phyloP scores from a whole-genome alignment of 805 yeast genomes.

The Saccharomyces eubayanus region DNA sequence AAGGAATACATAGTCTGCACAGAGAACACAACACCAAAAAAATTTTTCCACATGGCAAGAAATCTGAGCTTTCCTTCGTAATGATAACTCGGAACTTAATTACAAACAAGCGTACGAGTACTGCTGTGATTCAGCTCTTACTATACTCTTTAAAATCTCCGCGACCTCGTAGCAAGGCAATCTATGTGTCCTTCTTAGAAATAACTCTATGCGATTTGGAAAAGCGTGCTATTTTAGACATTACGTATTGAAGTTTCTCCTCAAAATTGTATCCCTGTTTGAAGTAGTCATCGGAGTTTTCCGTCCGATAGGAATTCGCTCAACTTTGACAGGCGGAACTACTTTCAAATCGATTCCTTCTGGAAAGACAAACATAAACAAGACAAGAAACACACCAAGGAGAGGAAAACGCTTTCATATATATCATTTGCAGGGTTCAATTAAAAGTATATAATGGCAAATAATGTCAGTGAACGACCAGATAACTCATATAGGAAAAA shows the following conservation, averaged over 20 bases:
- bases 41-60: no score
- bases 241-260: not conserved
- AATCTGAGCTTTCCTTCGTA: no score
- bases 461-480: conserved; percentile 25
- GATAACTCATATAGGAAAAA: conserved; percentile 36
- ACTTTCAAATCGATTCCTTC: not conserved
- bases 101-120: no score
- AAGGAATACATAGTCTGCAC: no score
- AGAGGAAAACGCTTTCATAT: not conserved
- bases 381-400: not conserved
- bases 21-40: no score
- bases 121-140: no score
- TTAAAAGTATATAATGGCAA: conserved; percentile 5
- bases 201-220: no score
- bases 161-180: no score
- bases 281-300: not conserved
- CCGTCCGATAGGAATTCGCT: not conserved
- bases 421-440: not conserved
- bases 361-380: not conserved
- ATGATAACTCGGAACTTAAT: no score
- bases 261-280: not conserved
- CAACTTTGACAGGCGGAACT: not conserved
- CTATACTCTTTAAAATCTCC: no score
- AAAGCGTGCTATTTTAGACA: not conserved
- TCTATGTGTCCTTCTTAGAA: no score